These are phyloP conservation scores for Brassica juncea DNA, from an alignment of 345 rosid species.

Conservation along the genomic window DNA sequence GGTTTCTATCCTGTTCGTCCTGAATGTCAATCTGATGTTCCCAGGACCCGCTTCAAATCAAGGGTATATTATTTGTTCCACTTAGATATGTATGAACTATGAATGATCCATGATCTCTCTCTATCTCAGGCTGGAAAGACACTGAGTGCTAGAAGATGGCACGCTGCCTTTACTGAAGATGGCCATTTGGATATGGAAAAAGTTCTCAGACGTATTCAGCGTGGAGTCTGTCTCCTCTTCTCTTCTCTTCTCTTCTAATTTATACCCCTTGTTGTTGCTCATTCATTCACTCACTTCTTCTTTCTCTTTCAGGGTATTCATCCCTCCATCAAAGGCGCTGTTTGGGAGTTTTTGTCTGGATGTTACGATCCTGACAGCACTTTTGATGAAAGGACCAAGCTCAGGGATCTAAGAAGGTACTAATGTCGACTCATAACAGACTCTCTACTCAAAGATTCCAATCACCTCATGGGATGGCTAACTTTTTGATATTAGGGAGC, in stretches of 20 bases:
- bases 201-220: constrained; percentile 84
- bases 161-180: constrained; percentile 1
- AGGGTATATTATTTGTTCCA: not conserved
- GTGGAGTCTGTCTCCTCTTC: constrained; percentile 63
- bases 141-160: not conserved
- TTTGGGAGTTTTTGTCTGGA: constrained; percentile 94
- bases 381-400: constrained; percentile 64
- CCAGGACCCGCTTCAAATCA: constrained; percentile 24
- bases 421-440: no score
- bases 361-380: constrained; percentile 94
- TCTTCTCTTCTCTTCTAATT: not conserved
- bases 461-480: constrained; percentile 26
- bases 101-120: not conserved
- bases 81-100: not conserved
- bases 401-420: constrained; percentile 72
- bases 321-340: constrained; percentile 84
- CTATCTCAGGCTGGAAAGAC: not conserved
- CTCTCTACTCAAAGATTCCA: constrained; percentile 2
- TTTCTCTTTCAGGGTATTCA: constrained; percentile 75
- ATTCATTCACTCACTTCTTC: constrained; percentile 19
- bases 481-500: constrained; percentile 61
- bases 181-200: not conserved
- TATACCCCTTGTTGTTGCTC: not conserved
- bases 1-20: constrained; percentile 74
- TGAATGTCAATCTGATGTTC: constrained; percentile 65